Base-by-base conservation (phyloP, 169 alveolate genomes). In the Eimeria praecox region DNA sequence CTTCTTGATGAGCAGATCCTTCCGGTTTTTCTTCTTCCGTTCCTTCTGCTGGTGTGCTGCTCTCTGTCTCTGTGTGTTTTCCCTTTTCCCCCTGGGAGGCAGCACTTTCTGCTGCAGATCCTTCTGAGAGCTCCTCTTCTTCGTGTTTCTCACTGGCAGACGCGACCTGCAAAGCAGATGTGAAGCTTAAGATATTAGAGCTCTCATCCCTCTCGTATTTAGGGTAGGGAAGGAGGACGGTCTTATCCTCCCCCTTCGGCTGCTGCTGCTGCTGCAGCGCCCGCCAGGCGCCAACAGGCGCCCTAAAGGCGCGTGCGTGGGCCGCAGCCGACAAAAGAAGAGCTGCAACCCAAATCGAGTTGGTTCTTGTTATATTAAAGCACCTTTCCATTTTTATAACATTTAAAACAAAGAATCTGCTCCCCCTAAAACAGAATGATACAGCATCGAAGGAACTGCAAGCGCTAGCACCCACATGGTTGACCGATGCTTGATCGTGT, bases 211-310 rank as follows among this genome's bases (percentile, higher is more conserved):
- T 62, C 73, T 62, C 73, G 16, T 62, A 27, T 62, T 18, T 10
- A 2, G 35, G 73, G 33, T 62, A 18, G 2, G 38, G 38, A 27
- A 30, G 38, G 20, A 27, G 2, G 73, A 24, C 73, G 33, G 73
- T 27, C 33, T 56, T 27, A 56, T 56, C 24, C 2, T 56, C 66
- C 66, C 66, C 8, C 12, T 16, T 56, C 66, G 20, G 73, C 73
- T 62, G 73, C 73, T 62, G 73, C 73, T 24, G 73, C 73, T 62
- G 38, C 73, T 62, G 73, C 73, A 24, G 73, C 73, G 73, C 73
- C 73, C 73, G 73, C 73, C 73, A 62, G 73, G 73, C 73, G 35
- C 35, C 73, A 3, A 27, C 73, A 24, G 73, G 73, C 73, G 73
- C 73, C 73, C 73, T 2, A 35, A 62, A 62, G 73, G 73, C 73